Conservation (phyloP, 1,284 basidiomycete genomes). For the Sporisorium graminicola region DNA sequence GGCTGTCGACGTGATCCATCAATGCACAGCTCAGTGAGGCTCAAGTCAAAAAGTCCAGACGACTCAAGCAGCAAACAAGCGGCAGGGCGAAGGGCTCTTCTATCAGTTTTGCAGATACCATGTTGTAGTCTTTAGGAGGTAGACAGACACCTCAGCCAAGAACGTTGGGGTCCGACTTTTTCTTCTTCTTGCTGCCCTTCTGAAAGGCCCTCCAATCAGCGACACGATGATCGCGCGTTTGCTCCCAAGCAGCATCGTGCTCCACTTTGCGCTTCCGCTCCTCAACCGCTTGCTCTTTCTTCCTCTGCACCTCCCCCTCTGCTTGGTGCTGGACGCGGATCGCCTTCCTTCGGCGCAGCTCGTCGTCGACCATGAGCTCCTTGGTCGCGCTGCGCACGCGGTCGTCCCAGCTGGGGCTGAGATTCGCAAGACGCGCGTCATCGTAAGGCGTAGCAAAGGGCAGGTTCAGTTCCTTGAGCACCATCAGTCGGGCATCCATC, state of each 20-base stretch:
- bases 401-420: conserved; percentile 72
- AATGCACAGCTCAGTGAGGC: neutral
- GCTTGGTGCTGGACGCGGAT: conserved; percentile 73
- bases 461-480: conserved; percentile 67
- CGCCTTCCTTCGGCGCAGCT: conserved; percentile 71
- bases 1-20: too few species aligned
- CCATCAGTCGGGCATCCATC: conserved; percentile 68
- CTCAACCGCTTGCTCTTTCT: conserved; percentile 71
- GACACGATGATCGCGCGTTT: conserved; percentile 67
- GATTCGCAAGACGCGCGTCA: conserved; percentile 64
- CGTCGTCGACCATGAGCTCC: conserved; percentile 74
- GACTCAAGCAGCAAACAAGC: neutral
- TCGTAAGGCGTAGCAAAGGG: conserved; percentile 70
- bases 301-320: conserved; percentile 73
- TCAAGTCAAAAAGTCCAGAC: neutral
- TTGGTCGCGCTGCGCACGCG: conserved; percentile 72
- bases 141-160: conserved; percentile 40
- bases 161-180: conserved; percentile 54
- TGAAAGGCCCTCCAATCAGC: conserved; percentile 65
- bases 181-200: conserved; percentile 61
- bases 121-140: neutral
- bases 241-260: conserved; percentile 73
- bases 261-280: conserved; percentile 70
- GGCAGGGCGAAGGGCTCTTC: neutral
- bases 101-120: neutral